Percentiles rank a stretch among this genome's conserved stretches.
These are phyloP conservation scores for Cutaneotrichosporon dermatis DNA, from an alignment of 1,284 basidiomycete species.

Conservation along the genomic window DNA sequence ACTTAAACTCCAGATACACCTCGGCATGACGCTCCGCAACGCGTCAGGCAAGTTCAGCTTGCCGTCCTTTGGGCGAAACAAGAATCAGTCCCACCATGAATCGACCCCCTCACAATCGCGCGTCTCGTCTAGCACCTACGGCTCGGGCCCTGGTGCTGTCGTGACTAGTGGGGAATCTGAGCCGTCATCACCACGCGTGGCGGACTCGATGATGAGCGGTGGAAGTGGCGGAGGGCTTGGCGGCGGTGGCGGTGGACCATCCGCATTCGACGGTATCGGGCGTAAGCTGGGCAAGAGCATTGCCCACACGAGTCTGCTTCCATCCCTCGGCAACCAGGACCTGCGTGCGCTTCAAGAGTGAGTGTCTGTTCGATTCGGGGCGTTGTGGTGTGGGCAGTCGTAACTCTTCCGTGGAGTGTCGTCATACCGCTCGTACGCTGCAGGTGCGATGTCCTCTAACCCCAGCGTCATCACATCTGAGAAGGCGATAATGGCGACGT, in stretches of 20 bases:
- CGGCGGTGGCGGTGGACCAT: slow-evolving; percentile 13
- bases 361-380: slow-evolving; percentile 11
- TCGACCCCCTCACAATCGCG: neutral
- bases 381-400: too few relatives aligned
- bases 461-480: slow-evolving; percentile 80
- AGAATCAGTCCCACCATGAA: slow-evolving; percentile 14
- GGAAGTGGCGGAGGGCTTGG: neutral
- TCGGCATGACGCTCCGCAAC: slow-evolving; percentile 33
- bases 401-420: too few relatives aligned
- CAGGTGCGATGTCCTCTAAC: slow-evolving; percentile 1
- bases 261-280: slow-evolving; percentile 27
- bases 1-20: neutral
- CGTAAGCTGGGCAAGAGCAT: slow-evolving; percentile 42
- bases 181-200: neutral
- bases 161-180: neutral
- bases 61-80: slow-evolving; percentile 27
- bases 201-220: slow-evolving; percentile 1
- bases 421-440: too few relatives aligned
- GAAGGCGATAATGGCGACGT: slow-evolving; percentile 73
- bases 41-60: slow-evolving; percentile 42
- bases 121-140: slow-evolving; percentile 4
- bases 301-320: slow-evolving; percentile 52
- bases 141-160: neutral
- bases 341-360: slow-evolving; percentile 65
- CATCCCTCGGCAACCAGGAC: slow-evolving; percentile 76